Evolutionary conservation across 2,329 filamentous ascomycete genomes (phyloP).

Genomic region (Fusarium incarnatum): DNA sequence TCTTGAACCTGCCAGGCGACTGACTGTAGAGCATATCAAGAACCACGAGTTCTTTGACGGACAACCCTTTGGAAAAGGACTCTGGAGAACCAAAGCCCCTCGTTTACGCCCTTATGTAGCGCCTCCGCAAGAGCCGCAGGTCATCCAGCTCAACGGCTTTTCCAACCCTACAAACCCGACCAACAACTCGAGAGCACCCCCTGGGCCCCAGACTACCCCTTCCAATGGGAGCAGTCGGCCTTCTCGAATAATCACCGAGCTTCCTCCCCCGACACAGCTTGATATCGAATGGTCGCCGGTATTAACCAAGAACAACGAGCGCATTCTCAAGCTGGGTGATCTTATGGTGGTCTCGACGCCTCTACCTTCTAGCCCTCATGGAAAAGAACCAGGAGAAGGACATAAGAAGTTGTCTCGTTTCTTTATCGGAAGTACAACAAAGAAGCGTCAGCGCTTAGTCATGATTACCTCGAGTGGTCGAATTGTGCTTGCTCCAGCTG

Average conservation of each 20-base stretch:
- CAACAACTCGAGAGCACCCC: constrained; percentile 49
- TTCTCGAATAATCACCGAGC: constrained; percentile 88
- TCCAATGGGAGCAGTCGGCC: constrained; percentile 68
- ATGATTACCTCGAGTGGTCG: constrained; percentile 94
- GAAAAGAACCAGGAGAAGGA: constrained; percentile 76
- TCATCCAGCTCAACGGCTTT: constrained; percentile 78
- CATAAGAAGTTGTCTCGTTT: constrained; percentile 94
- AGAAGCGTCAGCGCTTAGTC: constrained; percentile 92
- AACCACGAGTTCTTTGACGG: constrained; percentile 96
- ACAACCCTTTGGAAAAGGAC: constrained; percentile 80
- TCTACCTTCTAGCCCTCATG: constrained; percentile 77
- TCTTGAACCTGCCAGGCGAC: constrained; percentile 82
- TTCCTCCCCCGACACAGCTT: constrained; percentile 94
- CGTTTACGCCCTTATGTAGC: constrained; percentile 86
- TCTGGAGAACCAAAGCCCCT: constrained; percentile 93
- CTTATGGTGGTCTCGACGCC: constrained; percentile 85
- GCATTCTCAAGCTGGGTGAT: constrained; percentile 94
- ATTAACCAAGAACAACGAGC: constrained; percentile 87
- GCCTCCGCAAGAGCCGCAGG: constrained; percentile 76
- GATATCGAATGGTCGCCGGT: constrained; percentile 99
- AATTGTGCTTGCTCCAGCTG: constrained; percentile 88
- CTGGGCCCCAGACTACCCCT: constrained; percentile 53
- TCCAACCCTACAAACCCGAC: constrained; percentile 50
- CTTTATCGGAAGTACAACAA: constrained; percentile 89
- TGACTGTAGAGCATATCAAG: constrained; percentile 96